Evolutionary conservation across 331 rosid species (phyloP).

Genomic region (Telfairia occidentalis): DNA sequence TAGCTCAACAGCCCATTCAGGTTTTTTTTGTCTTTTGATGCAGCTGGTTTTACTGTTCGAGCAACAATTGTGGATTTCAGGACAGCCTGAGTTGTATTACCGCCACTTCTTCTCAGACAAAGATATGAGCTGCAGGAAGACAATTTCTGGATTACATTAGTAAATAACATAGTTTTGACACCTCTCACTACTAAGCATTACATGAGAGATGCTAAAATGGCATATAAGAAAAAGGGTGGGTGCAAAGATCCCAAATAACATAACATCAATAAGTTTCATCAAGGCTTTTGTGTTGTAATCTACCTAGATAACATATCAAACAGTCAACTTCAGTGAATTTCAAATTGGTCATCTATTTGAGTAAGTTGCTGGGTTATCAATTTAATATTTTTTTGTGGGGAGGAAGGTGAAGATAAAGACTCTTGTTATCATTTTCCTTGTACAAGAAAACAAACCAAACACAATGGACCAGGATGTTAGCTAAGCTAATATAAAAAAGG

Average conservation of each 20-base stretch:
- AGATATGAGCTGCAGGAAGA: conserved; percentile 62
- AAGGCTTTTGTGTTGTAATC: not conserved
- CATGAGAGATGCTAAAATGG: not conserved
- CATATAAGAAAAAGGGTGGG: not conserved
- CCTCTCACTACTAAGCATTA: not conserved
- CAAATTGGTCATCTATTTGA: not conserved
- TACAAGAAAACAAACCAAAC: conserved; percentile 3
- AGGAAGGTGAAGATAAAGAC: not conserved
- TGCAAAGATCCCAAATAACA: not conserved
- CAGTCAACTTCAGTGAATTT: not conserved
- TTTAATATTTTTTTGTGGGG: not conserved
- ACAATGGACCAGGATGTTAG: not conserved
- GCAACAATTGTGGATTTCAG: not conserved
- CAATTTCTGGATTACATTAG: conserved; percentile 3
- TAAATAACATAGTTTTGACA: not conserved
- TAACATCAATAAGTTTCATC: not conserved
- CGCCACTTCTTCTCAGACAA: conserved; percentile 67
- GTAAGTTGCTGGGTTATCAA: not conserved
- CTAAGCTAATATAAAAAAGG: not conserved
- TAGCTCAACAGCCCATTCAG: not conserved
- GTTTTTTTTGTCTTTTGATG: not conserved
- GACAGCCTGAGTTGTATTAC: conserved; percentile 20
- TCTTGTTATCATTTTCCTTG: not conserved
- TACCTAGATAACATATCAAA: not conserved
- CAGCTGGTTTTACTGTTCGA: not conserved